These are phyloP conservation scores for Leccinum fuscescens DNA, from an alignment of 1,284 basidiomycete genomes.

Conservation along the genomic window DNA sequence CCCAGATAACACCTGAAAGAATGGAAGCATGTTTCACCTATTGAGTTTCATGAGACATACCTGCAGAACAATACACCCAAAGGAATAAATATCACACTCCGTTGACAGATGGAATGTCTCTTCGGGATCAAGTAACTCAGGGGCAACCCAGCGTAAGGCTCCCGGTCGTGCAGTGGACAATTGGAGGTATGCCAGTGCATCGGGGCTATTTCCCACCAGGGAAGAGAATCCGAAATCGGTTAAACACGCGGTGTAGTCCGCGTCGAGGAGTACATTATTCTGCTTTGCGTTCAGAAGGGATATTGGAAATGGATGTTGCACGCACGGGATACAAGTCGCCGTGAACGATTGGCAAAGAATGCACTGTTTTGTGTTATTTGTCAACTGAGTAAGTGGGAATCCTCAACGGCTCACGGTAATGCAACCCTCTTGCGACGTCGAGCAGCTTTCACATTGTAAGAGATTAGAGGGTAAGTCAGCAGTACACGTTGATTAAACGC, in stretches of 20 bases:
- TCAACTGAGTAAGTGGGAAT: too few species aligned
- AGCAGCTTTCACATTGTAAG: neutral
- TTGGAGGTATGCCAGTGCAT: neutral
- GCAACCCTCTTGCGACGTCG: neutral
- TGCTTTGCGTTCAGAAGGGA: neutral
- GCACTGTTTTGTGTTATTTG: neutral
- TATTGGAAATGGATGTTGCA: neutral
- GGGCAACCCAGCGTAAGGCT: conserved; percentile 3
- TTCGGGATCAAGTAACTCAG: neutral
- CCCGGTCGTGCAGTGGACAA: neutral
- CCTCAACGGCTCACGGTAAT: neutral
- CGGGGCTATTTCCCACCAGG: neutral
- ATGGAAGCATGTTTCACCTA: too few species aligned
- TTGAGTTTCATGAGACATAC: neutral
- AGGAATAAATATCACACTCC: conserved; percentile 5
- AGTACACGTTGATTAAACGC: neutral
- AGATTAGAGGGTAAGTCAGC: neutral
- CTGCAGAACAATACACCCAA: conserved; percentile 3
- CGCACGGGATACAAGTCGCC: conserved; percentile 5
- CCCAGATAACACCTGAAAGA: conserved; percentile 7
- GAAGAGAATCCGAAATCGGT: conserved; percentile 4
- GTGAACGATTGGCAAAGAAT: conserved; percentile 2
- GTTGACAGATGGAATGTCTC: neutral
- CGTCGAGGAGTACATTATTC: conserved; percentile 9
- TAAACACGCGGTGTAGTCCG: neutral